phyloP scores from a whole-genome alignment of 805 yeast species.

The Naumovozyma baii region DNA sequence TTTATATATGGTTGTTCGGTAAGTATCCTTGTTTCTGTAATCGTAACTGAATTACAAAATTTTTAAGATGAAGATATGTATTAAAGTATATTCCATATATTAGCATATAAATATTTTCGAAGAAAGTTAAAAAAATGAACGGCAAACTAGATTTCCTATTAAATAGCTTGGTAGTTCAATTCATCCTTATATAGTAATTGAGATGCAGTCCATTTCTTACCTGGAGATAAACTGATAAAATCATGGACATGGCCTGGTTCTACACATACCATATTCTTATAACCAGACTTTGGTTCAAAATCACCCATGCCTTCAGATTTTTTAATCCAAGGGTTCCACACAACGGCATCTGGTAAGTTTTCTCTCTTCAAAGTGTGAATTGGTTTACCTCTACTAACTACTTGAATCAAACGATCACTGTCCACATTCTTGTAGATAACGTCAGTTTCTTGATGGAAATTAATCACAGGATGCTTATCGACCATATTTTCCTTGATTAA shows the following conservation, averaged over 20 bases:
- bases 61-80: not conserved
- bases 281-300: constrained; percentile 80
- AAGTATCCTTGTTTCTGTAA: constrained; percentile 5
- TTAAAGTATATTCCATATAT: too few relatives aligned
- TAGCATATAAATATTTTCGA: too few relatives aligned
- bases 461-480: constrained; percentile 67
- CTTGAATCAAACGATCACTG: constrained; percentile 47
- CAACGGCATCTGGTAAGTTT: constrained; percentile 63
- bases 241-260: constrained; percentile 87
- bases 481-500: constrained; percentile 49
- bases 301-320: constrained; percentile 80
- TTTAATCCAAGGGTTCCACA: constrained; percentile 96
- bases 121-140: too few relatives aligned
- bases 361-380: constrained; percentile 55
- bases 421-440: constrained; percentile 65
- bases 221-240: constrained; percentile 55
- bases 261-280: constrained; percentile 79
- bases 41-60: not conserved
- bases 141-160: constrained; percentile 2
- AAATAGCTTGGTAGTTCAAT: constrained; percentile 48
- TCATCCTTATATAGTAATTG: constrained; percentile 53
- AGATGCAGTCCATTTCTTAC: constrained; percentile 63
- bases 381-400: constrained; percentile 63
- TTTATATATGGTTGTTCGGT: too few relatives aligned
- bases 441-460: constrained; percentile 72